Evolutionary conservation across 495 filamentous ascomycete species (phyloP), one percentile per base, ranked within the genome.

Genomic region (Podospora fimiseda): DNA sequence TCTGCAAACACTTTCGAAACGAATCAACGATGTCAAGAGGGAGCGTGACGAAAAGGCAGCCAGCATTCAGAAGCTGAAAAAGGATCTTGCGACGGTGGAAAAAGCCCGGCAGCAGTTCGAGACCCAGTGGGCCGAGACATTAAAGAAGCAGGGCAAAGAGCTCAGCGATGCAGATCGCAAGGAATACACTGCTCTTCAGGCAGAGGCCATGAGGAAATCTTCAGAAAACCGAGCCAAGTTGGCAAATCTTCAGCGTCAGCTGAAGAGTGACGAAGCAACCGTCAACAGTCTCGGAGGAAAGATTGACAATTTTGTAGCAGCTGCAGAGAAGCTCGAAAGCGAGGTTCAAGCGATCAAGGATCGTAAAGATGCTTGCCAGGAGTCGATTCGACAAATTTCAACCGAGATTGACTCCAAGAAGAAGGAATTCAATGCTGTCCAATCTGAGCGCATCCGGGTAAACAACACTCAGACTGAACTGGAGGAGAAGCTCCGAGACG

Each of bases 81-180:
- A 89, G 57, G 81, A 96, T 41, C 71, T 96, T 2, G 80, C 75
- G 11, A 79, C 79, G n/a, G 87, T 97, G 8, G 83, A 95, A 67
- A 97, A 94, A 64, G 90, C 90, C 0, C 89, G 94, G 65, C 79
- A 84, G 44, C 84, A 88, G 56, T 97, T 93, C 78, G 90, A 96
- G 66, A 79, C 80, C 9, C 86, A 96, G 55, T 93, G 88, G 80
- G 78, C 82, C 50, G 88, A 91, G 61, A 78, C 81, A 6, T 78
- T 89, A 51, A 90, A 87, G 73, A 87, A 90, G 59, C 82, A 90
- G 60, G 93, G 93, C 48, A 85, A 83, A 50, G 88, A 91, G 58
- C 72, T 97, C 40, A 92, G 83, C 61, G 87, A 92, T 56, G 78
- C 79, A 9, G 93, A 99, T 67, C 76, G 90, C 45, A 89, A 92